phyloP scores from a whole-genome alignment of 2,329 filamentous ascomycete genomes.

The Furcasterigmium sp. region DNA sequence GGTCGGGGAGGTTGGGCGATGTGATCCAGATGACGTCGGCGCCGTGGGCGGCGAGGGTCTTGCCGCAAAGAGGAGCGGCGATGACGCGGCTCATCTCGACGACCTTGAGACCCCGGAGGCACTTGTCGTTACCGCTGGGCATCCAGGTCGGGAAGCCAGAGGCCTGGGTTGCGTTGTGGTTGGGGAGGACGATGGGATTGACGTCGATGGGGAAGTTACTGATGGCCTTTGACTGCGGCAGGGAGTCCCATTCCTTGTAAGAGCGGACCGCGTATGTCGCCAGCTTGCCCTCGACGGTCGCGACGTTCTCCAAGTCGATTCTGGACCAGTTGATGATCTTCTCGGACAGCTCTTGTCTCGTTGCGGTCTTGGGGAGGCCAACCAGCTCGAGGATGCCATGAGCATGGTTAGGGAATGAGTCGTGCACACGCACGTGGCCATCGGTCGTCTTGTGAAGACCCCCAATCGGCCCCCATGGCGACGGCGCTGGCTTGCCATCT shows the following conservation, averaged over 20 bases:
- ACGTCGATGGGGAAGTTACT: conserved; percentile 40
- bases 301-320: conserved; percentile 1
- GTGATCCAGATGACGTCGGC: conserved; percentile 27
- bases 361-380: conserved; percentile 24
- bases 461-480: conserved; percentile 37
- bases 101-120: conserved; percentile 20
- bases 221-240: conserved; percentile 39
- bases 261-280: conserved; percentile 45
- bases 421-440: conserved; percentile 50
- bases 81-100: conserved; percentile 29
- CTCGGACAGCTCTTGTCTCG: conserved; percentile 29
- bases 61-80: conserved; percentile 25
- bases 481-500: conserved; percentile 24
- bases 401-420: conserved; percentile 46
- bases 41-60: conserved; percentile 24
- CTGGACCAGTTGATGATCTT: conserved; percentile 25
- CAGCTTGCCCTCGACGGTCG: conserved; percentile 21
- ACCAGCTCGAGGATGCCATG: conserved; percentile 36
- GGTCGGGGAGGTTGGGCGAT: conserved; percentile 22
- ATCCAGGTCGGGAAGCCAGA: conserved; percentile 18
- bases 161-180: conserved; percentile 3
- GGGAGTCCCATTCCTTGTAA: conserved; percentile 44
- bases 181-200: conserved; percentile 13
- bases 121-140: conserved; percentile 29
- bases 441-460: conserved; percentile 46